Evolutionary conservation across 768 basidiomycete species (phyloP).

Genomic region (Phylloporus sp.): DNA sequence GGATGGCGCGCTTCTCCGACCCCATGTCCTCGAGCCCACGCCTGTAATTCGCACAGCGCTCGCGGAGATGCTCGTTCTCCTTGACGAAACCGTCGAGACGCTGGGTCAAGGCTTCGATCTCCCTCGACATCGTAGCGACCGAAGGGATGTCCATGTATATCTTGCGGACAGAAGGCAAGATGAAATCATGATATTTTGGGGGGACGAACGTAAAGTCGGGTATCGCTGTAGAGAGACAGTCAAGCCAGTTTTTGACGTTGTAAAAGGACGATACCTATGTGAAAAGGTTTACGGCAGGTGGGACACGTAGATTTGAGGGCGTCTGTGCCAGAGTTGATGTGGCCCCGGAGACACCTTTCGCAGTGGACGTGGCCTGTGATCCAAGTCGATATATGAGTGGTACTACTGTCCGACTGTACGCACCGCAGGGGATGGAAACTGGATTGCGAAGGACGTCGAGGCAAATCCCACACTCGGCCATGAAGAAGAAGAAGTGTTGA

Average conservation of each 20-base stretch:
- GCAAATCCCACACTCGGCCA: slow-evolving; percentile 60
- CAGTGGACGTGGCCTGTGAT: slow-evolving; percentile 62
- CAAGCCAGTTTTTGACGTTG: not conserved
- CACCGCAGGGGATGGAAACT: slow-evolving; percentile 62
- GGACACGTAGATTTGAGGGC: slow-evolving; percentile 50
- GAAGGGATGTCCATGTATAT: slow-evolving; percentile 46
- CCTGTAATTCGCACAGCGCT: slow-evolving; percentile 39
- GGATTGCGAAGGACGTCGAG: slow-evolving; percentile 50
- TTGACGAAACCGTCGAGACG: slow-evolving; percentile 35
- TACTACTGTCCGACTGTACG: slow-evolving; percentile 12
- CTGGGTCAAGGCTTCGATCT: slow-evolving; percentile 35
- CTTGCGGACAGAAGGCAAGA: slow-evolving; percentile 53
- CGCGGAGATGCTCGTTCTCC: slow-evolving; percentile 41
- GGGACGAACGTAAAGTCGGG: slow-evolving; percentile 49
- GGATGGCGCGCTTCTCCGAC: slow-evolving; percentile 26
- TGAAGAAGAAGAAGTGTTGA: slow-evolving; percentile 11
- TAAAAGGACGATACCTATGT: slow-evolving; percentile 42
- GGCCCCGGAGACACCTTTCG: slow-evolving; percentile 47
- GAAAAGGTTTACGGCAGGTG: slow-evolving; percentile 50
- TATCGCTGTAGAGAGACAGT: slow-evolving; percentile 33
- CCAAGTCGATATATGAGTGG: slow-evolving; percentile 4
- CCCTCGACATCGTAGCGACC: slow-evolving; percentile 19
- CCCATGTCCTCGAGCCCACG: slow-evolving; percentile 30
- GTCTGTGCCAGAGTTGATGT: slow-evolving; percentile 26
- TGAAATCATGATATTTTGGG: slow-evolving; percentile 51